Evolutionary conservation across 106 monocot species (phyloP), one percentile per base, ranked within the genome.

Genomic region (Dioscorea alata): DNA sequence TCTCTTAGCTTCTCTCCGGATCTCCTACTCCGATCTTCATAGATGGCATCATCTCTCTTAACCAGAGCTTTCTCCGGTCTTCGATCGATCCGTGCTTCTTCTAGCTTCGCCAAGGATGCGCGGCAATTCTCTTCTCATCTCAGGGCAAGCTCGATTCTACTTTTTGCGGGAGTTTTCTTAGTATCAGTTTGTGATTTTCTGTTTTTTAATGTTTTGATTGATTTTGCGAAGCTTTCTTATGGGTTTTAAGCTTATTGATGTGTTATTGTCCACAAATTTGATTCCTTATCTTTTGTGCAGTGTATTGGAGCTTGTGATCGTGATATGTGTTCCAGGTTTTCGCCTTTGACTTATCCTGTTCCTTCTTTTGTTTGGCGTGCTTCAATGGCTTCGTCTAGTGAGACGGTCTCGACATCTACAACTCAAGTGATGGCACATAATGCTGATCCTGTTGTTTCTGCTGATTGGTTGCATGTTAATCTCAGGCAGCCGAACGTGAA

Each of bases 391-490:
- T 69, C 75, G 33, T 49, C 75, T 23, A 60, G 69, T 14, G 18
- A 42, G 67, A 63, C 64, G 31, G 17, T 32, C 18, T 49, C 61
- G 6, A 50, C 73, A 7, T 61, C 68, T 20, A 49, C 73, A 35
- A 52, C 74, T 19, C 74, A 78, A 33, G 66, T 80, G 12, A 17
- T 78, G 17, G 32, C 80, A 0, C 63, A 50, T 33, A 28, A 28
- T 28, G 67, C 31, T 35, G 86, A 86, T 22, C 81, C 90, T 6
- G 83, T 90, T 54, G 86, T 90, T 75, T 86, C 90, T 21, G 70
- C 86, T n/a, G 80, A 90, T 42, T 90, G 90, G 90, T 65, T 90
- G 51, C 79, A 83, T 67, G 59, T 72, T 70, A 77, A 83, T 67
- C 78, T 90, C 33, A 72, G 70, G 71, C 69, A 81, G 54, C 83